Conservation (phyloP, 1,284 basidiomycete species). For the Agroathelia rolfsii region DNA sequence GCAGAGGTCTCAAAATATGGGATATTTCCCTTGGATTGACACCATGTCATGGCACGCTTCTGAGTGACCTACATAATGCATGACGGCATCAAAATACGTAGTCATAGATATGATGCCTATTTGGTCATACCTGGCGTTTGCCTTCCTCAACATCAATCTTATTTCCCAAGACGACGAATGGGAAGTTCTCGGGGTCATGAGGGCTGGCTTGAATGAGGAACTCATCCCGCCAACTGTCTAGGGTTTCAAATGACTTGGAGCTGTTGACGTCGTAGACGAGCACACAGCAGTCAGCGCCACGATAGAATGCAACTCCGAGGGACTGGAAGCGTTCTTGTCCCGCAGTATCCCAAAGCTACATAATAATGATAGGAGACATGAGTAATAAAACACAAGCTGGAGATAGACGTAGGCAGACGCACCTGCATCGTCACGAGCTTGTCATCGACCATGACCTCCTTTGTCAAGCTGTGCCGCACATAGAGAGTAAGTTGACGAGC, state of each 20-base stretch:
- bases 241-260: constrained; percentile 94
- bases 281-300: constrained; percentile 98
- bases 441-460: constrained; percentile 98
- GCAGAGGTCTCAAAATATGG: constrained; percentile 99
- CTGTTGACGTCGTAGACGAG: constrained; percentile 99
- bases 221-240: constrained; percentile 96
- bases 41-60: constrained; percentile 99
- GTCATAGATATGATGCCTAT: neutral
- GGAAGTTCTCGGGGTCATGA: constrained; percentile 98
- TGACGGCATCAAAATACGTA: no score
- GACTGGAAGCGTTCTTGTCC: constrained; percentile 99
- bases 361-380: constrained; percentile 8
- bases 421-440: constrained; percentile 98
- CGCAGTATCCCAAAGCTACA: constrained; percentile 95
- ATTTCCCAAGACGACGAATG: constrained; percentile 97
- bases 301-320: constrained; percentile 96
- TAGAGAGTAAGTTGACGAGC: constrained; percentile 6
- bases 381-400: neutral
- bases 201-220: constrained; percentile 97
- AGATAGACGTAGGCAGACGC: constrained; percentile 16
- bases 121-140: constrained; percentile 78
- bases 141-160: constrained; percentile 99
- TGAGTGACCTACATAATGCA: constrained; percentile 82
- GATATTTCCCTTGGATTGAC: constrained; percentile 98
- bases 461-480: constrained; percentile 67